Conservation (phyloP, 805 yeast genomes). For the Candida quercuum region DNA sequence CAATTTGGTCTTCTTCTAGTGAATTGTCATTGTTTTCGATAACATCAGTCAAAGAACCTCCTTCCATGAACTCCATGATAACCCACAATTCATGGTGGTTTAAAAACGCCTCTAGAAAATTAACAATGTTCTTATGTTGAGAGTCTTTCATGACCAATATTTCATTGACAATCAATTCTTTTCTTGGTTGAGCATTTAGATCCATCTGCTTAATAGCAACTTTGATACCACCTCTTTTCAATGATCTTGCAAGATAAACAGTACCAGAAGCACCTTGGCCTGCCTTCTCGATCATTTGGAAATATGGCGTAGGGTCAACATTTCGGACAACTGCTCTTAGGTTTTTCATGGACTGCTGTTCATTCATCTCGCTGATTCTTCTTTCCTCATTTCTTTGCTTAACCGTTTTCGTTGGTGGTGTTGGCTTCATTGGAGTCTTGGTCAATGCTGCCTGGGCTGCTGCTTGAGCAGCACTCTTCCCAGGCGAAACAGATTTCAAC, state of each 20-base stretch:
- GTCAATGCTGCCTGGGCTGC: conserved; percentile 32
- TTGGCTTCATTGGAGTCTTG: conserved; percentile 12
- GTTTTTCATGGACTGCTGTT: conserved; percentile 79
- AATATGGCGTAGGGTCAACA: conserved; percentile 80
- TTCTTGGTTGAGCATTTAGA: conserved; percentile 82
- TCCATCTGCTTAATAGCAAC: conserved; percentile 98
- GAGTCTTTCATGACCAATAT: conserved; percentile 95
- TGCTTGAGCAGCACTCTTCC: conserved; percentile 22
- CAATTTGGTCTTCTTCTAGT: conserved; percentile 82
- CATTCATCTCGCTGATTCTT: conserved; percentile 65
- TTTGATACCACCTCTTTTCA: conserved; percentile 49
- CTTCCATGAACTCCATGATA: conserved; percentile 99
- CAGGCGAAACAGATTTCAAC: neutral
- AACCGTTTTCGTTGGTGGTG: conserved; percentile 22
- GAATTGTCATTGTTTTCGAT: conserved; percentile 77
- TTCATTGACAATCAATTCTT: conserved; percentile 93
- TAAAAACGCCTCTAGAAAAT: conserved; percentile 85
- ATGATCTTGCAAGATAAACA: conserved; percentile 77
- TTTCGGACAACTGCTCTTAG: conserved; percentile 76
- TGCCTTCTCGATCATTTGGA: conserved; percentile 73
- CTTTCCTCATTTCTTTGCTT: conserved; percentile 38
- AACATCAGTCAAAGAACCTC: conserved; percentile 94
- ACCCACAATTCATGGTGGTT: conserved; percentile 87
- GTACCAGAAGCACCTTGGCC: conserved; percentile 99
- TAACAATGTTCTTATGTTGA: conserved; percentile 91